A percentile compares a stretch with the other conserved stretches of the same genome.
These are phyloP conservation scores for Corinectria fuckeliana DNA, from an alignment of 2,329 filamentous ascomycete genomes.

Conservation along the genomic window DNA sequence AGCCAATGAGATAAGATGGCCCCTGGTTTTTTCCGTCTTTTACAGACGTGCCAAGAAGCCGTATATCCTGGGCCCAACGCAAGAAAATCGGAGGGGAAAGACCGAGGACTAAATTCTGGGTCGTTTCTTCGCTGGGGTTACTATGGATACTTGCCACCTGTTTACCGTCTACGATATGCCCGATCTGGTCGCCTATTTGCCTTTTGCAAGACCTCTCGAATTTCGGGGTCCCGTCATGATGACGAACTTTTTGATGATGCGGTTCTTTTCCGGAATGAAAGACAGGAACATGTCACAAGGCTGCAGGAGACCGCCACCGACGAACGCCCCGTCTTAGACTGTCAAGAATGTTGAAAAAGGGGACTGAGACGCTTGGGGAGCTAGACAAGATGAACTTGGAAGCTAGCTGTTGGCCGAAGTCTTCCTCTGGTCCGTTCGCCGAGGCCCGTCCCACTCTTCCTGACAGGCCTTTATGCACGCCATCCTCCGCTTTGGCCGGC, in stretches of 20 bases:
- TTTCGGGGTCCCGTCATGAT: no score
- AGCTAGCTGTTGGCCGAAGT: not conserved
- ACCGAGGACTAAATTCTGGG: no score
- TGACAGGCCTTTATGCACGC: no score
- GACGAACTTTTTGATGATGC: not conserved
- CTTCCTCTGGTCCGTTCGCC: not conserved
- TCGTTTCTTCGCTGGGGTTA: no score
- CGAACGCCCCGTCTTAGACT: slow-evolving; percentile 3
- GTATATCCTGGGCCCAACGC: not conserved
- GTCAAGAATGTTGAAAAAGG: slow-evolving; percentile 11
- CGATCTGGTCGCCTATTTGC: no score
- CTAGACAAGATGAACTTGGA: slow-evolving; percentile 16
- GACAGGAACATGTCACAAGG: not conserved
- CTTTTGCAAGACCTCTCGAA: no score
- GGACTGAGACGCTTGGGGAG: slow-evolving; percentile 7
- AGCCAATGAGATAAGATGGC: slow-evolving; percentile 9
- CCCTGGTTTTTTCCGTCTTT: not conserved
- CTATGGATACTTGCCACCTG: no score
- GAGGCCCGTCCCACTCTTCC: not conserved
- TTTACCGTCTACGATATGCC: no score
- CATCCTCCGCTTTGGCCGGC: no score
- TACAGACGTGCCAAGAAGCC: slow-evolving; percentile 17
- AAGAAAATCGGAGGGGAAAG: no score
- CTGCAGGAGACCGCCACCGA: not conserved
- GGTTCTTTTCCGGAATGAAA: not conserved